These are phyloP conservation scores for Neofusicoccum kwambonambiense DNA, from an alignment of 2,329 filamentous ascomycete genomes.

Conservation along the genomic window DNA sequence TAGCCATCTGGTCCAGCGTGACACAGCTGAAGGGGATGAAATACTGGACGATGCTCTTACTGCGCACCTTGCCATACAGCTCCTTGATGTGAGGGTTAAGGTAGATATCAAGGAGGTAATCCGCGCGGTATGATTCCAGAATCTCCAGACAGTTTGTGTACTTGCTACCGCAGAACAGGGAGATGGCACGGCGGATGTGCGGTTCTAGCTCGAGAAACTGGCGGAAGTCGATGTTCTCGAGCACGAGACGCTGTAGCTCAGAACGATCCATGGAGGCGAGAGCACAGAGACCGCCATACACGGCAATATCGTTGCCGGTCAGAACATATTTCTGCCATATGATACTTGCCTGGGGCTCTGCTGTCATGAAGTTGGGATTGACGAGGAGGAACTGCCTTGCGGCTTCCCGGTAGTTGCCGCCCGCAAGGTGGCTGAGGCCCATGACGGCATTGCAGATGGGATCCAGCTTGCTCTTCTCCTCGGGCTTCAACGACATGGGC, in stretches of 20 bases:
- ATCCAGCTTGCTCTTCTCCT: conserved; percentile 57
- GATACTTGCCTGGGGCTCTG: conserved; percentile 47
- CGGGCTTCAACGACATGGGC: conserved; percentile 53
- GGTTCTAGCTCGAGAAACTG: conserved; percentile 89
- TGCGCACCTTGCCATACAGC: conserved; percentile 74
- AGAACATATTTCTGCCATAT: conserved; percentile 68
- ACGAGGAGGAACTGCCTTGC: conserved; percentile 68
- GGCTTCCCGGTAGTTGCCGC: conserved; percentile 61
- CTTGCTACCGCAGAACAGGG: conserved; percentile 84
- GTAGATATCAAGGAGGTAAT: conserved; percentile 89
- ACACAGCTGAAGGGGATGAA: conserved; percentile 87
- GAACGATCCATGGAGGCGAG: conserved; percentile 83
- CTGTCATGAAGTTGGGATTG: conserved; percentile 49
- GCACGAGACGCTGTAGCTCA: conserved; percentile 70
- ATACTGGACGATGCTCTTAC: conserved; percentile 91
- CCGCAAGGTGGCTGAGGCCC: conserved; percentile 61
- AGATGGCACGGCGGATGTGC: conserved; percentile 87
- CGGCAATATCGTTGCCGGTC: conserved; percentile 82
- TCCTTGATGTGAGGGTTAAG: conserved; percentile 69
- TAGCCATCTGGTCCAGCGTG: conserved; percentile 73
- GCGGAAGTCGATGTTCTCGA: conserved; percentile 84
- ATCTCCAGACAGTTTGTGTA: conserved; percentile 83
- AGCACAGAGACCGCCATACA: conserved; percentile 87
- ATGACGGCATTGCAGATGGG: conserved; percentile 65
- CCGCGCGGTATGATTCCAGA: conserved; percentile 74